A percentile compares a stretch with the other conserved stretches of the same genome.
These are phyloP conservation scores for Pleoardoris graminearum DNA, from an alignment of 2,329 filamentous ascomycete species.

Conservation along the genomic window DNA sequence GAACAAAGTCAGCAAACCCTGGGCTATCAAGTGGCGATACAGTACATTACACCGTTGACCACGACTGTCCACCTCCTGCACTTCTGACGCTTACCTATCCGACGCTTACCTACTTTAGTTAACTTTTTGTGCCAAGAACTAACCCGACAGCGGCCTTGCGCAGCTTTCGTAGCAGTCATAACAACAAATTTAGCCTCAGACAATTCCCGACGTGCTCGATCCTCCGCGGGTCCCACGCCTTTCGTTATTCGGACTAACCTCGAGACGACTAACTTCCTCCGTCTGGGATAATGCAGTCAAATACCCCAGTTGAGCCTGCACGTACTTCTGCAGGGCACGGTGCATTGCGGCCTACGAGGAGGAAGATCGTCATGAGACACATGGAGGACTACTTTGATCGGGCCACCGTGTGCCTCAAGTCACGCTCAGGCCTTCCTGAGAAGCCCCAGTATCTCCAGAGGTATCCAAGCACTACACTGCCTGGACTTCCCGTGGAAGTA, in stretches of 20 bases:
- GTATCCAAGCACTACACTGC: not conserved
- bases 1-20: too few species aligned
- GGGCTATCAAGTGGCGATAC: too few species aligned
- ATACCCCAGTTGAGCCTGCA: not conserved
- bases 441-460: not conserved
- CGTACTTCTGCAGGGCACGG: not conserved
- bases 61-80: too few species aligned
- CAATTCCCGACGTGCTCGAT: not conserved
- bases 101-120: too few species aligned
- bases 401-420: not conserved
- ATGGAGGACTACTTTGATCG: not conserved
- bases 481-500: not conserved
- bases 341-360: slow-evolving; percentile 15
- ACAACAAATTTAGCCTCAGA: not conserved
- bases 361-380: not conserved
- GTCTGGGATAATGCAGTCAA: not conserved
- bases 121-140: too few species aligned
- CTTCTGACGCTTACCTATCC: too few species aligned
- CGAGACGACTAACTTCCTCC: not conserved
- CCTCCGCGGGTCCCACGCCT: not conserved
- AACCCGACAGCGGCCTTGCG: too few species aligned
- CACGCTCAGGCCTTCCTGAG: not conserved
- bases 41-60: too few species aligned
- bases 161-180: too few species aligned
- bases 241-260: not conserved